Base-by-base conservation (phyloP, 306 rosid species). In the Citrullus mucosospermus region DNA sequence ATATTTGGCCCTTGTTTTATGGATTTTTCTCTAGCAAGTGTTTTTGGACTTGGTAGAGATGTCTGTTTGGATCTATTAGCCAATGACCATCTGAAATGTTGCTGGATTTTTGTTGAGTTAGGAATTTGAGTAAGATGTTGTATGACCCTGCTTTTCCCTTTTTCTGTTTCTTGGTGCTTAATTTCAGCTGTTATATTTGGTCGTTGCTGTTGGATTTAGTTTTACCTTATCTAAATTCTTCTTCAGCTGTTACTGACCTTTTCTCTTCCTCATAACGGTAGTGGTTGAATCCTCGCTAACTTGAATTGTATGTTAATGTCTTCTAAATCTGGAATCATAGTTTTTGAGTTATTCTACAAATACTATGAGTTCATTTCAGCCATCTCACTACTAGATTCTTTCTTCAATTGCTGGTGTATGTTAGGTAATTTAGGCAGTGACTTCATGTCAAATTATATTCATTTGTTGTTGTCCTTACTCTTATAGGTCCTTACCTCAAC, bases 401-500 rank as follows among this genome's bases (percentile, higher is more conserved):
- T 72, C 41, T 25, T 10, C 61, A 53, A 74, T 74, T 46, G 30
- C 44, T 74, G 5, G 78, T 10, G 16, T 48, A 74, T 74, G 17
- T 16, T 28, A 28, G 25, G 14, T 73, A 15, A 10, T 51, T 39
- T 67, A 18, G 9, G 73, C 20, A 14, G 69, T 6, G 43, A 62
- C 69, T 62, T 8, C 78, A 30, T 75, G 78, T 43, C 66, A 53
- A 34, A 34, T 18, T 54, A 2, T 43, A 39, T 41, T 4, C 14
- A 39, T 44, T 22, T 15, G n/a, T 69, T 67, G 14, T 65, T 16
- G 0, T 58, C 61, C 62, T 66, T 48, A 20, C 25, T 55, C 48
- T 60, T 85, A 51, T 83, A 94, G 99, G 93, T 92, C 60, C 91
- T 96, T 51, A 92, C 99, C 60, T 92, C 99, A 76, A 87, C 97